Evolutionary conservation across 2,329 filamentous ascomycete species (phyloP).

Genomic region (Fusarium albosuccineum): DNA sequence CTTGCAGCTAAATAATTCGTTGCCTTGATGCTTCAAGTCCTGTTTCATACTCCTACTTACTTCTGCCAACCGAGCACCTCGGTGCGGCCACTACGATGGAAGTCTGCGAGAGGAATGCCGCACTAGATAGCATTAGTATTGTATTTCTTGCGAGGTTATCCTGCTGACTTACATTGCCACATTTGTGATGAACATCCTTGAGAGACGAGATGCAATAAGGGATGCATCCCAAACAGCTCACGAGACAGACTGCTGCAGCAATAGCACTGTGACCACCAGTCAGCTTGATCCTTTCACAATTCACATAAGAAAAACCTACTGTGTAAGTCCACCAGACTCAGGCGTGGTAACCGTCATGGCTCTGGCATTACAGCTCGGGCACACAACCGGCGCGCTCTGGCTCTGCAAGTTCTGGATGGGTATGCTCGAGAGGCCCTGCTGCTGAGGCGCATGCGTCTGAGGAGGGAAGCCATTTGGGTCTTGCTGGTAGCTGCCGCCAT

Average conservation of each 20-base stretch:
- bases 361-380: slow-evolving; percentile 29
- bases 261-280: slow-evolving; percentile 25
- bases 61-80: slow-evolving; percentile 31
- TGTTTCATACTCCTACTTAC: slow-evolving; percentile 1
- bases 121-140: slow-evolving; percentile 26
- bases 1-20: background rate
- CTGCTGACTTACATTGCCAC: slow-evolving; percentile 33
- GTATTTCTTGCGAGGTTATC: accelerated
- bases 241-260: slow-evolving; percentile 35
- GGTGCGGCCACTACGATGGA: slow-evolving; percentile 38
- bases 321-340: slow-evolving; percentile 29
- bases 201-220: slow-evolving; percentile 33
- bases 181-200: slow-evolving; percentile 43
- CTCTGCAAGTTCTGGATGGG: slow-evolving; percentile 33
- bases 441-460: background rate
- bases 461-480: background rate
- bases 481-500: background rate
- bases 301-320: slow-evolving; percentile 21
- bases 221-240: slow-evolving; percentile 40
- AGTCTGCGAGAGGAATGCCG: slow-evolving; percentile 35
- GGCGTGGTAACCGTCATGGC: slow-evolving; percentile 21
- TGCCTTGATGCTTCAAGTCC: background rate
- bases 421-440: slow-evolving; percentile 13
- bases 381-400: slow-evolving; percentile 33
- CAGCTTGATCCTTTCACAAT: background rate